Conservation (phyloP, 2,329 filamentous ascomycete genomes). For the Pseudogymnoascus sp. region DNA sequence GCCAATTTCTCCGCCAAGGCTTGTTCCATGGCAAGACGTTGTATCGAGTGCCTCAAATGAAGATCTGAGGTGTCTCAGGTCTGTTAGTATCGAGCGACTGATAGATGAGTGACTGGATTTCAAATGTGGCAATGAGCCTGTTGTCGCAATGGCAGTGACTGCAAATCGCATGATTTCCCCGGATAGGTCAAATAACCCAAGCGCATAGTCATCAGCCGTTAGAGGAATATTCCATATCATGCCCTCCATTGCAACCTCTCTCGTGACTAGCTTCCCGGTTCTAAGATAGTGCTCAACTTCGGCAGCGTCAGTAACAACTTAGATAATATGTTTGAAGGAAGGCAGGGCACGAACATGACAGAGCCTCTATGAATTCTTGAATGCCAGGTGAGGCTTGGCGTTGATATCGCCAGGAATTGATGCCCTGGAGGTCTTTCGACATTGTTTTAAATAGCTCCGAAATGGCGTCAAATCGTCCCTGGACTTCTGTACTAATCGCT, state of each 20-base stretch:
- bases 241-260: slow-evolving; percentile 46
- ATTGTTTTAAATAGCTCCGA: slow-evolving; percentile 58
- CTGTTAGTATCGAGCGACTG: slow-evolving; percentile 60
- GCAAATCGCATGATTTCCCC: slow-evolving; percentile 97
- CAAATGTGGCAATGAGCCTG: slow-evolving; percentile 33
- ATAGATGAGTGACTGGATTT: slow-evolving; percentile 23
- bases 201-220: slow-evolving; percentile 76
- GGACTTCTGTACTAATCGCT: slow-evolving; percentile 62
- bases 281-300: slow-evolving; percentile 71
- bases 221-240: slow-evolving; percentile 50
- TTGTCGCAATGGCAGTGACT: slow-evolving; percentile 77
- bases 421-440: slow-evolving; percentile 62
- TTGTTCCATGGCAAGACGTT: slow-evolving; percentile 40
- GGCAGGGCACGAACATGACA: slow-evolving; percentile 44
- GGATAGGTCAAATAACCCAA: slow-evolving; percentile 86
- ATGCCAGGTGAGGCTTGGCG: slow-evolving; percentile 69
- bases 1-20: slow-evolving; percentile 53
- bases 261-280: slow-evolving; percentile 64
- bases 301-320: neutral
- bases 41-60: slow-evolving; percentile 66
- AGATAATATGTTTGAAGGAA: neutral
- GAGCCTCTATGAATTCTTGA: slow-evolving; percentile 90
- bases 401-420: slow-evolving; percentile 78
- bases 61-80: slow-evolving; percentile 70
- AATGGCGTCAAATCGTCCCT: slow-evolving; percentile 64